Base-by-base conservation (phyloP, 73 alveolate genomes). In the Diophrys sp. region DNA sequence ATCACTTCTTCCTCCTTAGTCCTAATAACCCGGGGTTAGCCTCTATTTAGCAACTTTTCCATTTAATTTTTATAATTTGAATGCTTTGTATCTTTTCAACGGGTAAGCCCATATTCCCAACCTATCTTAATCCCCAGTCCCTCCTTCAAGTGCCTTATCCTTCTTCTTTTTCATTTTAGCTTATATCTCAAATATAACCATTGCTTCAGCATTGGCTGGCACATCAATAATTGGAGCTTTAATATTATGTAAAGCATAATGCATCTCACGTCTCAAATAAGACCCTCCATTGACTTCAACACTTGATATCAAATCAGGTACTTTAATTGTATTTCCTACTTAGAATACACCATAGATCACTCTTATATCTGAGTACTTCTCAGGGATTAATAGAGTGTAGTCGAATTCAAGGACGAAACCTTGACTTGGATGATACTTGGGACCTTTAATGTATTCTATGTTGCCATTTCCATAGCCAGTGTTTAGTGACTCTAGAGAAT, bases 181-280 rank as follows among this genome's bases (percentile, higher is more conserved):
- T 77, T 83, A 74, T 25, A 83, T 71, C 69, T 83, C 91, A 34
- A 62, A 83, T 24, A 83, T 82, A 23, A 83, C 33, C 14, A 67
- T 55, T n/a, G 75, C 53, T 2, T 78, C 86, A 14, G 91, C 72
- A 69, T 83, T 75, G 0, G 81, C 78, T 30, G 67, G 26, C 1
- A 83, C 72, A 70, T 83, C 91, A 68, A 73, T 75, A 1, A 83
- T 29, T 0, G 75, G 28, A 75, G 67, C 75, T 75, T 83, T 81
- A 14, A 71, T 75, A 67, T 83, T 83, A 56, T 73, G 75, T 25
- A 83, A 56, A n/a, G 81, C 81, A 44, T 73, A 73, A 1, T 67
- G 56, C 23, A 33, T 31, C 27, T 53, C 5, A 1, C 53, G 82
- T 29, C 68, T 70, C 14, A 74, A 82, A 32, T 55, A 74, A 33